These are phyloP conservation scores for Cordyceps cicadae DNA, from an alignment of 2,329 filamentous ascomycete genomes.

Conservation along the genomic window DNA sequence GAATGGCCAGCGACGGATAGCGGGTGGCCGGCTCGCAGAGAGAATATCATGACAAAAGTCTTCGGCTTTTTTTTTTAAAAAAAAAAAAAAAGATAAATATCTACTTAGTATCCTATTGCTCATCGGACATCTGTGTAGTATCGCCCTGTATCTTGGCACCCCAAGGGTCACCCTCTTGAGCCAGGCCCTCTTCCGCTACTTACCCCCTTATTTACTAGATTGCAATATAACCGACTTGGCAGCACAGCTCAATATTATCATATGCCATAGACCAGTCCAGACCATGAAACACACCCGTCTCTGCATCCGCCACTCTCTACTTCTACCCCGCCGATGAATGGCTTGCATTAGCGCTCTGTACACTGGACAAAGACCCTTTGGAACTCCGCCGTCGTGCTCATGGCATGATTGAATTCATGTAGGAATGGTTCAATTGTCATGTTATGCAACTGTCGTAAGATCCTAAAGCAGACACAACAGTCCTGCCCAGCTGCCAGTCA, in stretches of 20 bases:
- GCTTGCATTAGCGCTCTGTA: slow-evolving; percentile 3
- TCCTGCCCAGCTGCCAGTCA: neutral
- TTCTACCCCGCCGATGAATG: neutral
- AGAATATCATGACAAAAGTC: no score
- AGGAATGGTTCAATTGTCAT: neutral
- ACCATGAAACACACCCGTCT: neutral
- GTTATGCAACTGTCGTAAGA: neutral
- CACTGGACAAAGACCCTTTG: neutral
- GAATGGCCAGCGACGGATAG: no score
- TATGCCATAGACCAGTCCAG: neutral
- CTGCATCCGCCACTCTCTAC: neutral
- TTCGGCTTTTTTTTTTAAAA: no score
- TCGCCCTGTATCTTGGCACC: no score
- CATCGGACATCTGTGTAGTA: no score
- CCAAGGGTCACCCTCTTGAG: no score
- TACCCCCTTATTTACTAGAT: neutral
- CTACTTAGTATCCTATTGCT: no score
- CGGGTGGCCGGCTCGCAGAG: no score
- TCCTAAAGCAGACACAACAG: neutral
- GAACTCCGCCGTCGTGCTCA: neutral
- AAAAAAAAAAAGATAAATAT: no score
- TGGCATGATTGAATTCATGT: neutral
- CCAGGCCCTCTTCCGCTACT: neutral
- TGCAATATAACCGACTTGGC: neutral
- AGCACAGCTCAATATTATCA: neutral